Evolutionary conservation across 2,329 filamentous ascomycete genomes (phyloP).

Genomic region (Colletotrichum cuscutae): DNA sequence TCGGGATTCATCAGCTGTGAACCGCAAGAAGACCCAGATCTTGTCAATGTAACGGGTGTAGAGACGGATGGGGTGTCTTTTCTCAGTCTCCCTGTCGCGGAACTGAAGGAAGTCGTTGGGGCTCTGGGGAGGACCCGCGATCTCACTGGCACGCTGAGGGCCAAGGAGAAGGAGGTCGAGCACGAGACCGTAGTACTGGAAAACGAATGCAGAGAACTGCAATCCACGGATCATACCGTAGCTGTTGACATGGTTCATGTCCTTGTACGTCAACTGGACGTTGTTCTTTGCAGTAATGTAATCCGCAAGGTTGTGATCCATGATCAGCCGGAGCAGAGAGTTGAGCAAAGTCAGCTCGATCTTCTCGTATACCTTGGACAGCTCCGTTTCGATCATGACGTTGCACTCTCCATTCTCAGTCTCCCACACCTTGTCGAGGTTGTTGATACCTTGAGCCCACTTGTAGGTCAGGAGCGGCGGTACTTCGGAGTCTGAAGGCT

Average conservation of each 20-base stretch:
- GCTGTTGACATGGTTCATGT: slow-evolving; percentile 99
- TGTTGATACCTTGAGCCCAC: slow-evolving; percentile 99
- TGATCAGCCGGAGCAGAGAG: slow-evolving; percentile 90
- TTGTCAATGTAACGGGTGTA: slow-evolving; percentile 98
- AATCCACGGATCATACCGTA: slow-evolving; percentile 98
- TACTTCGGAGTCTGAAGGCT: slow-evolving; percentile 97
- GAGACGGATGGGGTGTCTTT: slow-evolving; percentile 93
- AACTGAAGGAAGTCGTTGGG: slow-evolving; percentile 99
- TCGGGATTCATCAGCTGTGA: slow-evolving; percentile 91
- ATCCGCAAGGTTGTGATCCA: slow-evolving; percentile 99
- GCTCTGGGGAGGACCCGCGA: slow-evolving; percentile 91
- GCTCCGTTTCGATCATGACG: slow-evolving; percentile 96
- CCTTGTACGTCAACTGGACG: slow-evolving; percentile 98
- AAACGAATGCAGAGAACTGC: slow-evolving; percentile 98
- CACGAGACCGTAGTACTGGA: slow-evolving; percentile 98
- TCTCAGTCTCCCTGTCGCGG: slow-evolving; percentile 91
- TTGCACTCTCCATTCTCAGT: slow-evolving; percentile 95
- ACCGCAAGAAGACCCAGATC: slow-evolving; percentile 97
- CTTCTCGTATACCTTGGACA: slow-evolving; percentile 99
- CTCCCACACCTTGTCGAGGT: slow-evolving; percentile 94
- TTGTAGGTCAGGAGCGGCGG: slow-evolving; percentile 96
- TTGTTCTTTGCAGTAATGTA: slow-evolving; percentile 99
- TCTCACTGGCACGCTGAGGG: slow-evolving; percentile 95
- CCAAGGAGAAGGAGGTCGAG: slow-evolving; percentile 93
- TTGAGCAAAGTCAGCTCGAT: slow-evolving; percentile 97